A percentile compares a stretch with the other conserved stretches of the same genome.
These are phyloP conservation scores for Fusarium solani-melongenae DNA, from an alignment of 2,329 filamentous ascomycete genomes.

Conservation along the genomic window DNA sequence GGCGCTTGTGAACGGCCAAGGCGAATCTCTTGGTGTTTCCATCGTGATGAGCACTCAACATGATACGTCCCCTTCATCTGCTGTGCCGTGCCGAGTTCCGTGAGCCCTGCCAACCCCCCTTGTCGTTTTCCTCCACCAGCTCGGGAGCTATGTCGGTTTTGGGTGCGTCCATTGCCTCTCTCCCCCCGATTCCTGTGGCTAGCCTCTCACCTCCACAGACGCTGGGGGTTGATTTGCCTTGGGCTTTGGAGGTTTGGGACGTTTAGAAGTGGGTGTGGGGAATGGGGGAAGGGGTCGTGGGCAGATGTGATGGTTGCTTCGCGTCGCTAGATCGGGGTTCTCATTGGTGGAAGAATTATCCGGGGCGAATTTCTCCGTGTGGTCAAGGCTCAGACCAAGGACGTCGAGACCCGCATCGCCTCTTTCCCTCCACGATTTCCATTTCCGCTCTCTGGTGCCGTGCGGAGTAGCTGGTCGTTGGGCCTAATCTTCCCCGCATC, in stretches of 20 bases:
- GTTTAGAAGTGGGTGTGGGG: conserved; percentile 17
- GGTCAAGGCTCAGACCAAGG: conserved; percentile 1
- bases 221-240: conserved; percentile 9
- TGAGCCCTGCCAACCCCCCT: conserved; percentile 20
- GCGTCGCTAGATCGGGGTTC: neutral
- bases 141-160: conserved; percentile 32
- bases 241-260: conserved; percentile 1
- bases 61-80: conserved; percentile 3
- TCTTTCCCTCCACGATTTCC: conserved; percentile 27
- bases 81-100: conserved; percentile 38
- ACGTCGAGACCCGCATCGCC: neutral
- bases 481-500: conserved; percentile 30
- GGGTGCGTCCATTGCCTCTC: conserved; percentile 15
- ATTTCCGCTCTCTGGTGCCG: conserved; percentile 6
- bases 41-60: neutral
- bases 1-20: neutral
- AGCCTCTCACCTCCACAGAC: neutral
- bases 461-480: conserved; percentile 34
- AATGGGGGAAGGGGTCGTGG: conserved; percentile 26
- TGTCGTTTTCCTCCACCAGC: conserved; percentile 28
- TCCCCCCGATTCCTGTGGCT: neutral
- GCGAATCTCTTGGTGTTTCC: conserved; percentile 4
- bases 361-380: conserved; percentile 18
- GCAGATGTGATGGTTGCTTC: conserved; percentile 4
- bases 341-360: conserved; percentile 25